Base-by-base conservation (phyloP, 1,139 yeast genomes). In the Saccharomyces hybrid region DNA sequence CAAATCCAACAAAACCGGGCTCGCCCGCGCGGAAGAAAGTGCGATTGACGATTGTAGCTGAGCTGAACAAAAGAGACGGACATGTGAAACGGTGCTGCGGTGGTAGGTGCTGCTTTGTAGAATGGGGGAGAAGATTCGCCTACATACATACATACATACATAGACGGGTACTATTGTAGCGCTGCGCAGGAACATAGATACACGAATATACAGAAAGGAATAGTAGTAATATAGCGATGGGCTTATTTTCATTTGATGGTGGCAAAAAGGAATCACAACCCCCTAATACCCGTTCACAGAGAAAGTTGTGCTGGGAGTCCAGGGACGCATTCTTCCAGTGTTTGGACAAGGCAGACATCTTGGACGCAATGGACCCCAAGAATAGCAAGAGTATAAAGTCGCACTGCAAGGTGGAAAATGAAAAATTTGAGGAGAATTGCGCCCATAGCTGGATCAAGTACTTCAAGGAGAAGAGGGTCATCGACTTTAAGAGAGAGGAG, bases 381-480 rank as follows among this genome's bases (percentile, higher is more conserved):
- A 61, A 65, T n/a, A 58, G 58, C 1, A 60, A 61, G 47, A 65
- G 78, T 38, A 67, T 70, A 49, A 59, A 62, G 23, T 28, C 48
- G 5, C 65, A 73, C 50, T 84, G 90, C 65, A 68, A 73, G 0
- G 49, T 58, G 1, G 76, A 80, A 64, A 78, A 77, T 57, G 57
- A 63, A n/a, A 72, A 71, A 46, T 83, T 81, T 57, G 78, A 80
- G 49, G 63, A 71, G 14, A 78, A 79, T 60, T 84, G 90, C 66
- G 81, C 82, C n/a, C 75, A 76, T 28, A 78, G 84, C 54, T 84
- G 90, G 90, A 83, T 81, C 32, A 77, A 79, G 50, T 84, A 84
- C 65, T 84, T 84, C 72, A 83, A 83, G 63, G 84, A 83, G 68
- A 83, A 83, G 64, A 75, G 88, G 57, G 80, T 80, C 5, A 79